Evolutionary conservation across 2,329 filamentous ascomycete species (phyloP), one percentile per base, ranked within the genome.

Genomic region (Nothomitra cinnamomea): DNA sequence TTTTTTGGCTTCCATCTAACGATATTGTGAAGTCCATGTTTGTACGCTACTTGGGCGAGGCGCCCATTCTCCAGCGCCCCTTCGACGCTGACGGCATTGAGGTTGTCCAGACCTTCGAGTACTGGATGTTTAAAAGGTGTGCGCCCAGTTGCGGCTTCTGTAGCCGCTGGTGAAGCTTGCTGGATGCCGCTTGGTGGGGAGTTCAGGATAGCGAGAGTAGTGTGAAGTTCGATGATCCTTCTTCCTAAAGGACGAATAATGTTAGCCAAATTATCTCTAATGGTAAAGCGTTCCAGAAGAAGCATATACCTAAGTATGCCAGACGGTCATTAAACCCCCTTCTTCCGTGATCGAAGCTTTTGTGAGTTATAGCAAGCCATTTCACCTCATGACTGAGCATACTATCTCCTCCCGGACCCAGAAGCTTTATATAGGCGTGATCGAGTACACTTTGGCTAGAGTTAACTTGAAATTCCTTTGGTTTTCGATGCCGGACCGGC

Each of bases 361-460:
- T 96, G 69, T 96, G 92, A 59, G 92, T 98, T 54, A 98, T 79
- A 28, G 89, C 89, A 63, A 96, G 72, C 92, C 92, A 98, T 71
- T 95, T 96, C 57, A 92, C 75, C 70, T 98, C 90, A 15, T 95
- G 89, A 1, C 84, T 82, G 55, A 98, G 73, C 65, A 92, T 66
- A 60, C 76, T 78, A 60, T 85, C 78, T 55, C 85, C 86, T 4
- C 89, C 90, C 10, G 42, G 41, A 17, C 53, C 53, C 54, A 96
- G 70, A 60, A 96, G 77, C 53, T 74, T 74, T 59, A 77, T 74
- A 67, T 95, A 94, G 67, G 87, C 84, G 50, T 77, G 72, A 65
- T 96, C 84, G 54, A 98, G 73, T 62, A 74, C 73, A 59, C 72
- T 73, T 8, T 86, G 85, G 63, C 89, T 80, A 19, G 78, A 75